Evolutionary conservation across 2,329 filamentous ascomycete species (phyloP).

Genomic region (Cercospora nicotianae): DNA sequence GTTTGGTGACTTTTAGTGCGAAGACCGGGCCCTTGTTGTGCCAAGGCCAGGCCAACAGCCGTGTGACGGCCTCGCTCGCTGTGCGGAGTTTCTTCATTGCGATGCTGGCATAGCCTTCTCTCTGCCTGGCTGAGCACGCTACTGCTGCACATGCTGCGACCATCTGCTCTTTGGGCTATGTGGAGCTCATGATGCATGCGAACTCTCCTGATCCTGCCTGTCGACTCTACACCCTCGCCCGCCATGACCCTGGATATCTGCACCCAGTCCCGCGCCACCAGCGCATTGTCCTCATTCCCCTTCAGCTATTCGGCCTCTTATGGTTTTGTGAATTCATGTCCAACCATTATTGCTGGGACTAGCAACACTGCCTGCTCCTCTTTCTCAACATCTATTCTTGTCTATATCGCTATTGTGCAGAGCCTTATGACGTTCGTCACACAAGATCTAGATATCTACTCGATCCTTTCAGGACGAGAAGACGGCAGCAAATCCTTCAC

Average conservation of each 20-base stretch:
- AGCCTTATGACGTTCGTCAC: constrained; percentile 20
- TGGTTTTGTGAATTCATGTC: constrained; percentile 14
- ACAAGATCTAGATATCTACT: constrained; percentile 18
- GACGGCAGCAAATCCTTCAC: constrained; percentile 17
- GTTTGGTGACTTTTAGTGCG: constrained; percentile 11
- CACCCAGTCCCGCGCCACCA: constrained; percentile 23
- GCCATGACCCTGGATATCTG: constrained; percentile 15
- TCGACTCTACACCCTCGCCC: constrained; percentile 11
- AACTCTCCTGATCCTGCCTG: constrained; percentile 25
- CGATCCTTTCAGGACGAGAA: constrained; percentile 13
- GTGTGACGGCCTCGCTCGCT: constrained; percentile 13
- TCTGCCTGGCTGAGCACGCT: constrained; percentile 25
- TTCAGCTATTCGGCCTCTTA: constrained; percentile 22
- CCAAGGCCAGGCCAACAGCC: constrained; percentile 14
- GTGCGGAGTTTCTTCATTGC: constrained; percentile 11
- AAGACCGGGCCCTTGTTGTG: constrained; percentile 7
- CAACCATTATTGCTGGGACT: constrained; percentile 18
- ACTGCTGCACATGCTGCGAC: constrained; percentile 23
- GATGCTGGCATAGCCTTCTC: constrained; percentile 23
- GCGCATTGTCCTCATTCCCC: constrained; percentile 10
- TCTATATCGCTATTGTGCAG: constrained; percentile 9
- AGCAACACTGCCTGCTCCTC: constrained; percentile 23
- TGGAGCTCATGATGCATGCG: constrained; percentile 28
- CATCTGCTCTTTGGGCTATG: constrained; percentile 20
- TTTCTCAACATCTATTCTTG: constrained; percentile 23